A percentile compares a stretch with the other conserved stretches of the same genome.
phyloP scores from a whole-genome alignment of 2,329 filamentous ascomycete genomes.

The Davidsoniella australis region DNA sequence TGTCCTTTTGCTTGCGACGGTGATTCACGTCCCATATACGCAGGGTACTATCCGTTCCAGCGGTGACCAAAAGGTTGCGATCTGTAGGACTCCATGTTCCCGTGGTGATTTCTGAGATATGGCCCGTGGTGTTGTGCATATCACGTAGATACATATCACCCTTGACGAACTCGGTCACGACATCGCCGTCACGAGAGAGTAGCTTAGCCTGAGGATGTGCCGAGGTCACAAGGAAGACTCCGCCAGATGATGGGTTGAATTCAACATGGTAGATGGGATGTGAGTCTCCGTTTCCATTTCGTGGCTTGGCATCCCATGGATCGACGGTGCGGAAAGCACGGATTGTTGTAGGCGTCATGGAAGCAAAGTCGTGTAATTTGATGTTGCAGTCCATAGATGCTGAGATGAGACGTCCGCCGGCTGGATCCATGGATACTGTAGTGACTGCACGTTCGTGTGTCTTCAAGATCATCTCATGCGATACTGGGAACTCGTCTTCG shows the following conservation, averaged over 20 bases:
- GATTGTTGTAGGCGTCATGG: conserved; percentile 87
- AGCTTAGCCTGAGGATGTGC: conserved; percentile 84
- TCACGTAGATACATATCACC: conserved; percentile 97
- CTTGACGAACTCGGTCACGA: conserved; percentile 78
- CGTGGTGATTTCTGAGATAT: conserved; percentile 78
- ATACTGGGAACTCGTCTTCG: conserved; percentile 77
- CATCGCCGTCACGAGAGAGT: conserved; percentile 73
- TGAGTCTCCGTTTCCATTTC: conserved; percentile 55
- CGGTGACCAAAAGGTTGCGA: conserved; percentile 71
- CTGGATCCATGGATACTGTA: conserved; percentile 65
- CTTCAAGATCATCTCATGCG: conserved; percentile 83
- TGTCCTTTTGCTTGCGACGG: conserved; percentile 74
- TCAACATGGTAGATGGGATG: conserved; percentile 75
- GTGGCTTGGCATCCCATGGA: conserved; percentile 57
- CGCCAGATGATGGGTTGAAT: conserved; percentile 70
- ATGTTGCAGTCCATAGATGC: conserved; percentile 80
- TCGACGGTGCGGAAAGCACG: conserved; percentile 88
- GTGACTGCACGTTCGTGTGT: conserved; percentile 83
- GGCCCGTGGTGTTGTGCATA: conserved; percentile 94
- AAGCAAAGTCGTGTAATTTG: conserved; percentile 87
- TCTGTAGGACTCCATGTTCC: conserved; percentile 85
- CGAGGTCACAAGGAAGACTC: conserved; percentile 69
- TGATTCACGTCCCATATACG: conserved; percentile 96
- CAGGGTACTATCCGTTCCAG: conserved; percentile 85
- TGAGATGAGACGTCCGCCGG: conserved; percentile 72